These are phyloP conservation scores for Lactuca saligna DNA, from an alignment of 129 eudicot genomes.

Conservation along the genomic window DNA sequence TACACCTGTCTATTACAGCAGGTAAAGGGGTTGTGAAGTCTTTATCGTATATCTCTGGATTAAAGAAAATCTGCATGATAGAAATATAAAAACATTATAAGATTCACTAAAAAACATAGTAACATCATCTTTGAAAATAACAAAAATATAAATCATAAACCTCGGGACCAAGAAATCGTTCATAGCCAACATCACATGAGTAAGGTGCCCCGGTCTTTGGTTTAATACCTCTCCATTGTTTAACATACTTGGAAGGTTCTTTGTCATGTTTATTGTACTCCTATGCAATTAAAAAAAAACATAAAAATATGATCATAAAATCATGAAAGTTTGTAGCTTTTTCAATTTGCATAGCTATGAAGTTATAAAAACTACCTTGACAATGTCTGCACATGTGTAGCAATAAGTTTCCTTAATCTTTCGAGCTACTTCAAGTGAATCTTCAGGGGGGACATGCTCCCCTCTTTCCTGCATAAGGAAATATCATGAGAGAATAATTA, in stretches of 20 bases:
- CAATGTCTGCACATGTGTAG: constrained; percentile 95
- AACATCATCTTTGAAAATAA: neutral
- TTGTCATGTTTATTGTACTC: constrained; percentile 98
- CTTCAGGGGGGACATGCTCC: constrained; percentile 93
- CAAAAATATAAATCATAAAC: constrained; percentile 36
- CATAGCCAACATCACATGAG: constrained; percentile 95
- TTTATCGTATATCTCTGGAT: constrained; percentile 78
- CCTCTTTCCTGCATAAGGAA: constrained; percentile 84
- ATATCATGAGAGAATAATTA: constrained; percentile 19
- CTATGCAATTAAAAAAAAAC: constrained; percentile 38
- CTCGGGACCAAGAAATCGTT: constrained; percentile 99
- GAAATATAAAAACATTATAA: constrained; percentile 1
- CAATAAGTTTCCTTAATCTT: constrained; percentile 94
- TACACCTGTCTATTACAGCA: constrained; percentile 84
- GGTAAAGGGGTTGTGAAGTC: constrained; percentile 87
- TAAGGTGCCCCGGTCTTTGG: constrained; percentile 98
- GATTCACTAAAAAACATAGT: neutral
- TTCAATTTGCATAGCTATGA: constrained; percentile 7
- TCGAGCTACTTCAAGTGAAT: constrained; percentile 91
- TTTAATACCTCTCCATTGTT: constrained; percentile 96
- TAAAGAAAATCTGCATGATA: constrained; percentile 78
- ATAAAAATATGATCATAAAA: constrained; percentile 8
- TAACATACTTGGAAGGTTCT: constrained; percentile 84
- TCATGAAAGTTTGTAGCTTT: neutral
- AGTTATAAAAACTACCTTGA: constrained; percentile 56